Percentiles rank a stretch among this genome's conserved stretches.
These are phyloP conservation scores for Chiua sp. DNA, from an alignment of 1,284 basidiomycete species.

Conservation along the genomic window DNA sequence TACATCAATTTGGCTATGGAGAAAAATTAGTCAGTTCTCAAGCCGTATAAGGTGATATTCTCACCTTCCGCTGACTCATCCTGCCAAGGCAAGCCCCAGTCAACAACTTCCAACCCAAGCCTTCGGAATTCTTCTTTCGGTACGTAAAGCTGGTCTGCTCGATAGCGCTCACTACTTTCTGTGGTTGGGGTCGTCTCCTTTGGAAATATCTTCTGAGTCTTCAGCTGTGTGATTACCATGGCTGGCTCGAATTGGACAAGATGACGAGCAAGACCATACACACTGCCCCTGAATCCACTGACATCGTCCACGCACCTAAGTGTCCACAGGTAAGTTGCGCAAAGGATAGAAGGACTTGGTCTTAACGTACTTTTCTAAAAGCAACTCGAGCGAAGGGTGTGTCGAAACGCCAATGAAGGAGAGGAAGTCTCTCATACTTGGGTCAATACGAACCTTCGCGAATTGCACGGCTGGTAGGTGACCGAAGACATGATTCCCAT, in stretches of 20 bases:
- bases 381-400: not conserved
- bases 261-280: constrained; percentile 77
- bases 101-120: constrained; percentile 80
- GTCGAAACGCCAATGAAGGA: not conserved
- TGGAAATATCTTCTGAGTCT: constrained; percentile 20
- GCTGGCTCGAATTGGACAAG: constrained; percentile 75
- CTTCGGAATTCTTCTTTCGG: constrained; percentile 75
- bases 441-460: not conserved
- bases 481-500: constrained; percentile 55
- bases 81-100: constrained; percentile 77
- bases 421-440: not conserved
- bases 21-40: not conserved
- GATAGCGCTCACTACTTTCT: constrained; percentile 43
- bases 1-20: constrained; percentile 3
- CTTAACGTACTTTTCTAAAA: not conserved
- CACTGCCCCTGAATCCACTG: constrained; percentile 82
- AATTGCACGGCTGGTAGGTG: not conserved
- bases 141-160: constrained; percentile 81
- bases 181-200: no score
- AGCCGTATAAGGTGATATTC: not conserved
- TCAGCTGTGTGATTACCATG: no score
- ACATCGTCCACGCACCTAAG: constrained; percentile 62
- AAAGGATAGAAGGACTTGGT: not conserved
- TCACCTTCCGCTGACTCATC: constrained; percentile 82
- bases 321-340: no score